Evolutionary conservation across 305 asterid species (phyloP).

Genomic region (Solanum hybrid): DNA sequence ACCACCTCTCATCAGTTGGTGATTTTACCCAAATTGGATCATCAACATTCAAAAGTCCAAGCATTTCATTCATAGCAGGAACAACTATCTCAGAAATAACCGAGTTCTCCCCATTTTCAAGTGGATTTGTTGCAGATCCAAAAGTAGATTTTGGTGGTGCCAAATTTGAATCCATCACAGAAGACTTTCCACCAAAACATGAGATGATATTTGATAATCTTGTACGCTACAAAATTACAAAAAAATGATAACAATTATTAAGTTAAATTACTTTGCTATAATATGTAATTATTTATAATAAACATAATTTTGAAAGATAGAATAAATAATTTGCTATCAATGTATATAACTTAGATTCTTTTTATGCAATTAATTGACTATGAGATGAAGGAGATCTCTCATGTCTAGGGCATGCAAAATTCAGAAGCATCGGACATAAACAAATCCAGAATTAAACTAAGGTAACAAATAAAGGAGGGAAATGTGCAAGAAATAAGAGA

Average conservation of each 20-base stretch:
- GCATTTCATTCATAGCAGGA: too few relatives aligned
- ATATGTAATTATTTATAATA: background rate
- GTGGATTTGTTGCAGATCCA: too few relatives aligned
- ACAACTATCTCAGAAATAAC: too few relatives aligned
- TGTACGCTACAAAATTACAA: constrained; percentile 26
- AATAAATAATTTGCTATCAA: background rate
- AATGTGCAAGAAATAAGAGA: too few relatives aligned
- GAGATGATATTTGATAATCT: constrained; percentile 22
- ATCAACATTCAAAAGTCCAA: background rate
- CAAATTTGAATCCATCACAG: background rate
- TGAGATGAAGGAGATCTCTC: background rate
- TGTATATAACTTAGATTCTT: background rate
- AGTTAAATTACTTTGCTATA: background rate
- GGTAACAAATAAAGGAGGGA: too few relatives aligned
- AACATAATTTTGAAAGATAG: background rate
- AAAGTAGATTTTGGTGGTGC: too few relatives aligned
- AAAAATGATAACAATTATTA: background rate
- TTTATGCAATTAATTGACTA: background rate
- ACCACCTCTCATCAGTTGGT: constrained; percentile 5
- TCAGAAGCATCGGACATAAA: background rate
- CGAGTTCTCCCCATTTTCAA: too few relatives aligned
- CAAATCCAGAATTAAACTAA: background rate
- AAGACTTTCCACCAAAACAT: constrained; percentile 24
- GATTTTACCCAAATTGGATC: constrained; percentile 57
- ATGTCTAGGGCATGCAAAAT: background rate